These are phyloP conservation scores for Pseudotulostoma volvatum DNA, from an alignment of 495 filamentous ascomycete genomes.

Conservation along the genomic window DNA sequence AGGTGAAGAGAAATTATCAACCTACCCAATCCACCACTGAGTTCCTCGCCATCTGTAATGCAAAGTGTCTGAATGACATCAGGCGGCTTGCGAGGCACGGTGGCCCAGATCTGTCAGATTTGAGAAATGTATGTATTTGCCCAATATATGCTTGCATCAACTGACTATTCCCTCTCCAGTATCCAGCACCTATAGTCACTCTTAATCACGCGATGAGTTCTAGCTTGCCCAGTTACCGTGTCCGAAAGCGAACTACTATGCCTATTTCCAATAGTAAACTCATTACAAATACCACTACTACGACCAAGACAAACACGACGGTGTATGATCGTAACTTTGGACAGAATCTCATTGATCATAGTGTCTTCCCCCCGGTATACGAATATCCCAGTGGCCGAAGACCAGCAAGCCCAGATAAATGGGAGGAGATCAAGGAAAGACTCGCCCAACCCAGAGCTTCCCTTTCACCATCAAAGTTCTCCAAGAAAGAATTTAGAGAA, in stretches of 20 bases:
- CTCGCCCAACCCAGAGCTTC: constrained; percentile 11
- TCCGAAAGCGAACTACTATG: neutral
- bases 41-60: constrained; percentile 6
- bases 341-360: constrained; percentile 10
- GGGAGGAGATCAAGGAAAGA: constrained; percentile 4
- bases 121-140: constrained; percentile 4
- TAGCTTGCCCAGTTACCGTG: neutral
- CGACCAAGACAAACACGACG: constrained; percentile 2
- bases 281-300: constrained; percentile 1
- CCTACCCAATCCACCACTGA: constrained; percentile 3
- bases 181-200: neutral
- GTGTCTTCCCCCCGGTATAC: constrained; percentile 8
- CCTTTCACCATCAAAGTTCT: constrained; percentile 16
- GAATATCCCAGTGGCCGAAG: neutral
- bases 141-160: constrained; percentile 5
- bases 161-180: constrained; percentile 1
- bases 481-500: constrained; percentile 5
- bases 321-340: constrained; percentile 9
- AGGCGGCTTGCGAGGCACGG: constrained; percentile 11
- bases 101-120: constrained; percentile 11
- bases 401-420: constrained; percentile 7
- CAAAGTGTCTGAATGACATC: constrained; percentile 6
- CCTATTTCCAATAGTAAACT: neutral
- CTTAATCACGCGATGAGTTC: neutral
- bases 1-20: constrained; percentile 5